phyloP scores from a whole-genome alignment of 257 asterid species.

The Nicotiana obtusifolia region DNA sequence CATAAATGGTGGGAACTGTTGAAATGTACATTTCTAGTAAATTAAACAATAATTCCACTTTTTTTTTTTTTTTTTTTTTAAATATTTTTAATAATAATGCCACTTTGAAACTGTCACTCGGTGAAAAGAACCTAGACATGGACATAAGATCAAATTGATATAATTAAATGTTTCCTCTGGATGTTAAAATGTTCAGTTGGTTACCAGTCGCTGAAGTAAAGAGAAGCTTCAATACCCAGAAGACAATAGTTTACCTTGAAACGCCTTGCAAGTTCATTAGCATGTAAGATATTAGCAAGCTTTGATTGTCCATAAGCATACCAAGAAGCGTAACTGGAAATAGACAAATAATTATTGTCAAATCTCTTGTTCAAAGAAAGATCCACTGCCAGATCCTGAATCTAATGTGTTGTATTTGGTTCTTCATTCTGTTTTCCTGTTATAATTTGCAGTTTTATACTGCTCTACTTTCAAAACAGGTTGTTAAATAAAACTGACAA shows the following conservation, averaged over 20 bases:
- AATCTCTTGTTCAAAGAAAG: not conserved
- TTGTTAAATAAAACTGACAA: not conserved
- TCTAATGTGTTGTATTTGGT: not conserved
- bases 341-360: not conserved
- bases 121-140: not conserved
- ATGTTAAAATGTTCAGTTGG: not conserved
- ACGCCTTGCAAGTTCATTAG: conserved; percentile 53
- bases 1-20: not conserved
- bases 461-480: not conserved
- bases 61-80: too few species aligned
- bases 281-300: conserved; percentile 65
- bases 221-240: not conserved
- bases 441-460: not conserved
- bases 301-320: conserved; percentile 68
- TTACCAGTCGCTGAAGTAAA: not conserved
- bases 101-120: not conserved
- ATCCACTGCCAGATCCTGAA: not conserved
- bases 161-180: not conserved
- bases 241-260: conserved; percentile 34
- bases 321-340: conserved; percentile 41
- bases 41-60: not conserved
- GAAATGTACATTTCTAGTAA: not conserved
- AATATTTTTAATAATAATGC: not conserved
- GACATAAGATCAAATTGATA: not conserved
- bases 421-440: not conserved